Evolutionary conservation across 2,329 filamentous ascomycete genomes (phyloP).

Genomic region (Sporothrix pallida): DNA sequence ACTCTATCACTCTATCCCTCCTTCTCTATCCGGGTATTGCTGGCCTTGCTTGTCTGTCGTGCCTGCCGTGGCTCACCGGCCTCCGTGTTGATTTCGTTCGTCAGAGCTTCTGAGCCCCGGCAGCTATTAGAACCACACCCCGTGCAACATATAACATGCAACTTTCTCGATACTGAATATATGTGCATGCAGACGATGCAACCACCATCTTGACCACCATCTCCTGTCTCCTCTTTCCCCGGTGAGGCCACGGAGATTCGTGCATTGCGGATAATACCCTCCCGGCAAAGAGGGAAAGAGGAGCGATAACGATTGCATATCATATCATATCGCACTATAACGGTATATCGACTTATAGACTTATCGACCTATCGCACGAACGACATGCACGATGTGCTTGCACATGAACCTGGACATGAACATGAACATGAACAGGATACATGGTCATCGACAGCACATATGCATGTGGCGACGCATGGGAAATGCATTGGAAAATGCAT

Average conservation of each 20-base stretch:
- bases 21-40: background rate
- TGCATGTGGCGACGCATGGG: background rate
- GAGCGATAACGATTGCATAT: slow-evolving; percentile 2
- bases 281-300: background rate
- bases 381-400: background rate
- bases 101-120: background rate
- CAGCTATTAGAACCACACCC: slow-evolving; percentile 20
- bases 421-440: too few species aligned
- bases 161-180: background rate
- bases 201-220: background rate
- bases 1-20: background rate
- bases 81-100: slow-evolving; percentile 8
- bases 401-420: too few species aligned
- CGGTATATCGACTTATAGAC: background rate
- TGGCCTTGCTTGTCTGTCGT: slow-evolving; percentile 6
- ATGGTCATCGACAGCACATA: background rate
- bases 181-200: slow-evolving; percentile 6
- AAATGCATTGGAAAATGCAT: background rate
- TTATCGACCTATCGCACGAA: slow-evolving; percentile 1
- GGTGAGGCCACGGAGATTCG: slow-evolving; percentile 23
- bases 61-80: slow-evolving; percentile 18
- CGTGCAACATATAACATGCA: background rate
- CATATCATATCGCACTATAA: background rate
- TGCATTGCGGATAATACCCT: slow-evolving; percentile 15
- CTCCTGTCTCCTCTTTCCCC: background rate